Evolutionary conservation across 805 yeast genomes (phyloP).

Genomic region (Maudiozyma serrabonitensis): DNA sequence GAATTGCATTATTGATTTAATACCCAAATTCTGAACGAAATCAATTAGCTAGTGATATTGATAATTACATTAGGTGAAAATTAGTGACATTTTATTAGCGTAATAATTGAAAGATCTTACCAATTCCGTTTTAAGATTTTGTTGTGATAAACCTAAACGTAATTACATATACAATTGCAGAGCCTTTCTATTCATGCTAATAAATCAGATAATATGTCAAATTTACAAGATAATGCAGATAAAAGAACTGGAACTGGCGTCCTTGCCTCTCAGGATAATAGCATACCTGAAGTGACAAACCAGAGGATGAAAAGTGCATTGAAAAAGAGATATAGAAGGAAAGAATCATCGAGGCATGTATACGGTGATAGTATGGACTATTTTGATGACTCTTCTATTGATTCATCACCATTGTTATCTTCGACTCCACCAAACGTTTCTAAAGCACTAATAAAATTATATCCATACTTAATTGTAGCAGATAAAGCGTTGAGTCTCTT

Average conservation of each 20-base stretch:
- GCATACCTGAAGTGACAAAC: neutral
- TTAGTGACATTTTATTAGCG: too few relatives aligned
- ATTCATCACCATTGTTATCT: conserved; percentile 70
- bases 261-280: neutral
- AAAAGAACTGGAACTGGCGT: neutral
- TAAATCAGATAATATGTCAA: neutral
- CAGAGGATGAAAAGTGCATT: conserved; percentile 18
- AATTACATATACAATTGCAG: too few relatives aligned
- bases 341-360: neutral
- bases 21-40: too few relatives aligned
- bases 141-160: too few relatives aligned
- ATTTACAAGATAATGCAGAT: neutral
- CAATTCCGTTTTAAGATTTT: too few relatives aligned
- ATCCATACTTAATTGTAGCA: conserved; percentile 70
- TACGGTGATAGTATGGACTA: conserved; percentile 1
- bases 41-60: too few relatives aligned
- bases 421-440: conserved; percentile 89
- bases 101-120: too few relatives aligned
- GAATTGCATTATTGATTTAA: too few relatives aligned
- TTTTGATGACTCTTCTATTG: conserved; percentile 9
- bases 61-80: too few relatives aligned
- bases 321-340: conserved; percentile 11
- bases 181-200: too few relatives aligned
- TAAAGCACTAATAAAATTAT: conserved; percentile 67
- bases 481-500: conserved; percentile 61